Percentiles rank a stretch among this genome's conserved stretches.
These are phyloP conservation scores for Coccomyxa subellipsoidea DNA, from an alignment of 163 green algal genomes.

Conservation along the genomic window DNA sequence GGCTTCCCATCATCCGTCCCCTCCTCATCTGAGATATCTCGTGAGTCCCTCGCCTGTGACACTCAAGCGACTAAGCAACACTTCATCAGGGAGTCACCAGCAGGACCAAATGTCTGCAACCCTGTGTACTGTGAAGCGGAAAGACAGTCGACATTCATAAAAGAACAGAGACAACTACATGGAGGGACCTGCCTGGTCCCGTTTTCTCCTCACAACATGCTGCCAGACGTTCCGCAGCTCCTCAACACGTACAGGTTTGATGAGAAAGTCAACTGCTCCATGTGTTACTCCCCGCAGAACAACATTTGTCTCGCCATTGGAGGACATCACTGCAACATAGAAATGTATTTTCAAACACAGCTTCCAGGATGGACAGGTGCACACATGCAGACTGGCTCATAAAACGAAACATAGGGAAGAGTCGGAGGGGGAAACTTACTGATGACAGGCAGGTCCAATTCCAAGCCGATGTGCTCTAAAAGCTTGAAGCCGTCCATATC, in stretches of 20 bases:
- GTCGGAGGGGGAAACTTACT: slow-evolving; percentile 58
- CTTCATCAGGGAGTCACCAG: too few relatives aligned
- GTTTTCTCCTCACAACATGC: slow-evolving; percentile 79
- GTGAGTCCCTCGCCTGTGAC: neutral
- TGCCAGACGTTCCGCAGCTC: slow-evolving; percentile 97
- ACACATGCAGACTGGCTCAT: too few relatives aligned
- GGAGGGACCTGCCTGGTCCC: neutral
- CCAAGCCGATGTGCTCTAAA: slow-evolving; percentile 85
- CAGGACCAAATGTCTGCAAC: too few relatives aligned
- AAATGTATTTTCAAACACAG: neutral
- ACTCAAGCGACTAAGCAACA: too few relatives aligned
- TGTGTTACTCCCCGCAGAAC: slow-evolving; percentile 93
- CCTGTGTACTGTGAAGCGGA: too few relatives aligned
- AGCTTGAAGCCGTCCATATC: slow-evolving; percentile 98
- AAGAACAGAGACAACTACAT: neutral
- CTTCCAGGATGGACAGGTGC: neutral
- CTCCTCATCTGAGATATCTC: slow-evolving; percentile 19
- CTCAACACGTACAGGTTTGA: slow-evolving; percentile 95
- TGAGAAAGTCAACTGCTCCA: slow-evolving; percentile 94
- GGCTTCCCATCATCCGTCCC: slow-evolving; percentile 12
- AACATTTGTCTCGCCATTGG: slow-evolving; percentile 83
- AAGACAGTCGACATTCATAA: too few relatives aligned
- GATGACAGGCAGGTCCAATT: slow-evolving; percentile 94
- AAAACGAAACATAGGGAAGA: too few relatives aligned
- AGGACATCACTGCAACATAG: slow-evolving; percentile 88